phyloP scores from a whole-genome alignment of 2,329 filamentous ascomycete species.

The Aspergillus sp. region DNA sequence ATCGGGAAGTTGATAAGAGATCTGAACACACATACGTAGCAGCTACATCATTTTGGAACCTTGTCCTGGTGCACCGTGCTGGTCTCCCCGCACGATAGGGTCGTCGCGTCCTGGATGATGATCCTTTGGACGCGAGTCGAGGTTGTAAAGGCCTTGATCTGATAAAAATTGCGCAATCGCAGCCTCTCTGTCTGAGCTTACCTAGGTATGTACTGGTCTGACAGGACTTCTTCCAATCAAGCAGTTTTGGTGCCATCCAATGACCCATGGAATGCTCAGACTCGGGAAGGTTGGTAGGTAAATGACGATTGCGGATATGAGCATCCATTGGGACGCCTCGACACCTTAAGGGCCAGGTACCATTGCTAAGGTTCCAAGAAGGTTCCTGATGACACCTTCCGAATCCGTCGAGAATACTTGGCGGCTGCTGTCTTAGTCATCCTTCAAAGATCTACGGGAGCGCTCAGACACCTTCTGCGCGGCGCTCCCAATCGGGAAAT shows the following conservation, averaged over 20 bases:
- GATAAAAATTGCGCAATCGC: background rate
- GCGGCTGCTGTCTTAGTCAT: background rate
- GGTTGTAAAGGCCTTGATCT: background rate
- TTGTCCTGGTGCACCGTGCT: background rate
- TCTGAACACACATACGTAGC: background rate
- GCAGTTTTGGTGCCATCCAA: background rate
- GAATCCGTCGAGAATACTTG: background rate
- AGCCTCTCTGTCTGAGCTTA: background rate
- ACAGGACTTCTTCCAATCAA: background rate
- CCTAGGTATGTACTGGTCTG: too few species aligned
- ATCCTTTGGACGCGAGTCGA: background rate
- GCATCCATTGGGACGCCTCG: background rate
- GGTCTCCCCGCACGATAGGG: background rate
- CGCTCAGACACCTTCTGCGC: slow-evolving; percentile 6
- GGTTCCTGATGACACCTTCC: background rate
- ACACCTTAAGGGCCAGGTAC: background rate
- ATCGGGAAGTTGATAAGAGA: background rate
- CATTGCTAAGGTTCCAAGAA: background rate
- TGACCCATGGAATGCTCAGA: background rate
- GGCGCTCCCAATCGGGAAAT: slow-evolving; percentile 28
- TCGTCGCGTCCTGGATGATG: background rate
- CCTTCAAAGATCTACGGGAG: slow-evolving; percentile 12
- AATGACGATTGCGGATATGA: background rate
- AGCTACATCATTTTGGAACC: background rate
- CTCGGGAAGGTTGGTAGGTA: background rate